Percentiles rank a stretch among this genome's conserved stretches.
phyloP scores from a whole-genome alignment of 139 green algal species.

The Chlamydomonas sp. region DNA sequence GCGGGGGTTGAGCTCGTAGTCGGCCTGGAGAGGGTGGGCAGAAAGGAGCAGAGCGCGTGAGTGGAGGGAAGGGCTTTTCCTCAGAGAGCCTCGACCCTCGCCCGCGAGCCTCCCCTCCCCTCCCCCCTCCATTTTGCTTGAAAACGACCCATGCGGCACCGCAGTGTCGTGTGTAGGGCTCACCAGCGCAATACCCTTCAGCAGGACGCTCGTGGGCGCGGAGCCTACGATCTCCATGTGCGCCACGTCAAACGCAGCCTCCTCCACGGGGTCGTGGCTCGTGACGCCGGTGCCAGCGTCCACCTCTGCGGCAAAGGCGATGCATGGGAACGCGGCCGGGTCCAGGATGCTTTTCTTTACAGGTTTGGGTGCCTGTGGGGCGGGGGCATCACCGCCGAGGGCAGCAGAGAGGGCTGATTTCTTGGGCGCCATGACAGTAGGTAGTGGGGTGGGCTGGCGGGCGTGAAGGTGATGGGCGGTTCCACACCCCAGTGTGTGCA shows the following conservation, averaged over 20 bases:
- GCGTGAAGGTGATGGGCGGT: too few relatives aligned
- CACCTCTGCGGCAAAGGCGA: conserved; percentile 25
- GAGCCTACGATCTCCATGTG: conserved; percentile 33
- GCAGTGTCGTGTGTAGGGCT: neutral
- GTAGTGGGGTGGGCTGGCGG: too few relatives aligned
- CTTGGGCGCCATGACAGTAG: too few relatives aligned
- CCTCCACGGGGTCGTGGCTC: neutral
- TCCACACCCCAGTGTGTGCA: too few relatives aligned
- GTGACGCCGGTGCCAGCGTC: conserved; percentile 6
- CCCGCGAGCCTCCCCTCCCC: too few relatives aligned
- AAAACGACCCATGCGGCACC: neutral
- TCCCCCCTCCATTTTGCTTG: too few relatives aligned
- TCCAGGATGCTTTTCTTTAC: conserved; percentile 25
- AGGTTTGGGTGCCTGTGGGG: too few relatives aligned
- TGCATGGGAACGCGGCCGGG: conserved; percentile 24
- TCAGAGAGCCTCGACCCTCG: too few relatives aligned
- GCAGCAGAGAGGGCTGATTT: too few relatives aligned
- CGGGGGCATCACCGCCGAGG: too few relatives aligned
- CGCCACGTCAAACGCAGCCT: neutral
- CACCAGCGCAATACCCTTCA: conserved; percentile 30
- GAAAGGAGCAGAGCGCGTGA: too few relatives aligned
- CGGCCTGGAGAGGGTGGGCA: conserved; percentile 43
- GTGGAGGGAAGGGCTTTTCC: too few relatives aligned
- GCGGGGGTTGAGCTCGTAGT: conserved; percentile 67
- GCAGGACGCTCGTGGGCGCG: conserved; percentile 28